These are phyloP conservation scores for Trichoderma gamsii DNA, from an alignment of 495 filamentous ascomycete genomes.

Conservation along the genomic window DNA sequence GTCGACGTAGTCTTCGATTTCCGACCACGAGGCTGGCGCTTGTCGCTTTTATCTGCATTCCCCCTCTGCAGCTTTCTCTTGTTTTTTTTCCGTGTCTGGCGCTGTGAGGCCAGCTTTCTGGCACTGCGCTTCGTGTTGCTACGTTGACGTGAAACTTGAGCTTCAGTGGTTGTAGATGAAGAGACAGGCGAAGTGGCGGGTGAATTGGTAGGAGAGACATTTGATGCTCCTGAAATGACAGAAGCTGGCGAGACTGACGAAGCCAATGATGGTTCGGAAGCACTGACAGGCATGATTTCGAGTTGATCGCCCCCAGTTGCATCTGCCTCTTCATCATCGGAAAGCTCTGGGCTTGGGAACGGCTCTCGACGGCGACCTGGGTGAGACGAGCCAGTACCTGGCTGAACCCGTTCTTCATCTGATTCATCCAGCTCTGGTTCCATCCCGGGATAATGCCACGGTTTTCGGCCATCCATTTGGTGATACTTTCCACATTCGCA, in stretches of 20 bases:
- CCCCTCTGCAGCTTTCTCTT: too few relatives aligned
- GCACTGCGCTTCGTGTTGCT: background rate
- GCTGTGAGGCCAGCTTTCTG: background rate
- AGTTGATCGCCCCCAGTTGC: background rate
- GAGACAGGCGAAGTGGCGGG: too few relatives aligned
- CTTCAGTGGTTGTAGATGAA: background rate
- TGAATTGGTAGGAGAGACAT: too few relatives aligned
- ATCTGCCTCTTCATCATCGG: background rate
- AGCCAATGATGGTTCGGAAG: too few relatives aligned
- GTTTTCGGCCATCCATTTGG: too few relatives aligned
- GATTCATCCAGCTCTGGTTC: too few relatives aligned
- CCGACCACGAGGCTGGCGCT: background rate
- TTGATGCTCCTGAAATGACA: too few relatives aligned
- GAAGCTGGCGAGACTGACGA: background rate
- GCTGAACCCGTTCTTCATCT: too few relatives aligned
- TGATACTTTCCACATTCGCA: too few relatives aligned
- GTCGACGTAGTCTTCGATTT: background rate
- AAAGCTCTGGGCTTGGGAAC: background rate
- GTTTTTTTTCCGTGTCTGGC: background rate
- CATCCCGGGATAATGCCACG: too few relatives aligned
- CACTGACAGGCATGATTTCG: background rate
- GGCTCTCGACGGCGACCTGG: background rate
- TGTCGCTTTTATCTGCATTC: background rate
- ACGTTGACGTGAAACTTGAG: background rate
- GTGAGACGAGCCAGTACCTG: too few relatives aligned